Evolutionary conservation across 2,329 filamentous ascomycete species (phyloP).

Genomic region (Diaporthe longicolla): DNA sequence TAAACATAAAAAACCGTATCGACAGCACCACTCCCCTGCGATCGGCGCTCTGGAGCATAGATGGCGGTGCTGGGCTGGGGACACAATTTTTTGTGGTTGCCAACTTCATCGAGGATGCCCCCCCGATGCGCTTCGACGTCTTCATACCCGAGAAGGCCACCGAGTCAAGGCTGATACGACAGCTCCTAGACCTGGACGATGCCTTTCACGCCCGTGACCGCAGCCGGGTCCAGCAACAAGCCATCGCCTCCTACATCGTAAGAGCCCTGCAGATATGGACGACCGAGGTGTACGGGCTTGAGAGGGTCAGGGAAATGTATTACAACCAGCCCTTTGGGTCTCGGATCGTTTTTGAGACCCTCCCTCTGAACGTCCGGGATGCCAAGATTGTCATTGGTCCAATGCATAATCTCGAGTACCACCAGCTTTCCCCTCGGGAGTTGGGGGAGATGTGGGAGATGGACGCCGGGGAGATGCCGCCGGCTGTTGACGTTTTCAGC

Average conservation of each 20-base stretch:
- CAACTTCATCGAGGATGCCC: constrained; percentile 60
- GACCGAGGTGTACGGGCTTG: constrained; percentile 49
- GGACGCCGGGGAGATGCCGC: constrained; percentile 57
- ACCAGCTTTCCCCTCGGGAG: constrained; percentile 60
- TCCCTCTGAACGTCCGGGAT: constrained; percentile 62
- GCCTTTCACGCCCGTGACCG: constrained; percentile 70
- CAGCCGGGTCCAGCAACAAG: constrained; percentile 62
- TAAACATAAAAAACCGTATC: constrained; percentile 74
- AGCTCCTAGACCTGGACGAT: constrained; percentile 63
- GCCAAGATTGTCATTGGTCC: constrained; percentile 62
- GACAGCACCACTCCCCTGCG: constrained; percentile 64
- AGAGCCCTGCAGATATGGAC: constrained; percentile 69
- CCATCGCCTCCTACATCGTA: constrained; percentile 67
- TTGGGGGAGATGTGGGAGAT: constrained; percentile 61
- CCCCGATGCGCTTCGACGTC: constrained; percentile 70
- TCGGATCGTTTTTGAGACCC: constrained; percentile 66
- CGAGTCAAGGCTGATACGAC: constrained; percentile 58
- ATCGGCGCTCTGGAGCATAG: constrained; percentile 68
- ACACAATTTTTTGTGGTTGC: constrained; percentile 71
- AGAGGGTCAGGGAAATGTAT: constrained; percentile 56
- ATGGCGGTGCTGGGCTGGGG: constrained; percentile 70
- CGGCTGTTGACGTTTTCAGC: constrained; percentile 62
- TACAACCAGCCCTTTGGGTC: constrained; percentile 69
- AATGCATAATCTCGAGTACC: constrained; percentile 67
- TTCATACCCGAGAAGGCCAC: constrained; percentile 67